Evolutionary conservation across 2,329 filamentous ascomycete genomes (phyloP), one percentile per base, ranked within the genome.

Genomic region (Exophiala alcalophila): DNA sequence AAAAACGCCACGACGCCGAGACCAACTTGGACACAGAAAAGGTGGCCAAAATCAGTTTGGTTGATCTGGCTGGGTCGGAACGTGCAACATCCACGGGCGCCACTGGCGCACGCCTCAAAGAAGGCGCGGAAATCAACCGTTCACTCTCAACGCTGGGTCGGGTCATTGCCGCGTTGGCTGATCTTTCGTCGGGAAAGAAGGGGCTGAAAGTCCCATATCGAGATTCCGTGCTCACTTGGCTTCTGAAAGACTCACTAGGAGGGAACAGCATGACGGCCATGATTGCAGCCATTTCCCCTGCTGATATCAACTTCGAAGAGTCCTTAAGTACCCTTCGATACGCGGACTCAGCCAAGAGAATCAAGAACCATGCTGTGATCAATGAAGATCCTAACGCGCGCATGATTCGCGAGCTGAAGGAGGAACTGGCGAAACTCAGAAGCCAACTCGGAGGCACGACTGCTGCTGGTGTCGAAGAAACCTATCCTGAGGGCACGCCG

Each of bases 221-320:
- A 77, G 94, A 98, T 71, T 95, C 88, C 61, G 81, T 98, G 35
- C 70, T 98, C 54, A 98, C 92, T 1, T 98, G 92, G 92, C 71
- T 98, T 30, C 68, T 98, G 54, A 98, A 98, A 62, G 94, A 98
- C 64, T 97, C 91, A 3, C 70, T 98, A 4, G 92, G 92, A 62
- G 92, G 92, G 60, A 98, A 98, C 74, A 97, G 91, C 64, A 91
- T 97, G 86, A 98, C 92, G 16, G 92, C 92, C 47, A 98, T 98
- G 94, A 98, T 98, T 73, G 94, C 92, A 36, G 91, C 91, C 38
- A 96, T 98, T 61, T 96, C 90, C 59, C 92, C 92, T 3, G 92
- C 92, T 40, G 92, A 98, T 66, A 97, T 97, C 71, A 98, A 98
- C 67, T 97, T 94, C 61, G 92, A 98, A 55, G 92, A 98, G 67